These are phyloP conservation scores for Fusarium pininemorale DNA, from an alignment of 2,329 filamentous ascomycete species.

Conservation along the genomic window DNA sequence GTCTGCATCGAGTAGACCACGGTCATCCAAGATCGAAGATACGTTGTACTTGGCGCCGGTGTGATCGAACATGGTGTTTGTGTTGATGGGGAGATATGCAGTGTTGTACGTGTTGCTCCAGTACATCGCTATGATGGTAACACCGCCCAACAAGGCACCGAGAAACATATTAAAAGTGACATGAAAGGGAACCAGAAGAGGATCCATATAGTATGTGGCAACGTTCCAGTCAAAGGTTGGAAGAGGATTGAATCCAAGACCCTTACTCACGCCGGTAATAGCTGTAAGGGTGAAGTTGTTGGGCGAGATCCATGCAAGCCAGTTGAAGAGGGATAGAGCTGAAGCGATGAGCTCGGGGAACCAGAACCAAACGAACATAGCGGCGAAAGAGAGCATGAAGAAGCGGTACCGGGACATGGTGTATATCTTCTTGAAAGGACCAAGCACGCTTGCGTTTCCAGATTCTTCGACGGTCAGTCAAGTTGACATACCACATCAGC, in stretches of 20 bases:
- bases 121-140: conserved; percentile 55
- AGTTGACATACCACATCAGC: accelerated
- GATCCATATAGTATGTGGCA: conserved; percentile 32
- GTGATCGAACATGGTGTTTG: conserved; percentile 56
- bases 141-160: conserved; percentile 47
- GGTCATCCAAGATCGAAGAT: conserved; percentile 53
- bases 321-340: conserved; percentile 55
- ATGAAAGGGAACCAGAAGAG: conserved; percentile 51
- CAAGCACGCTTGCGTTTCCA: conserved; percentile 14
- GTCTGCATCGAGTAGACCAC: conserved; percentile 45
- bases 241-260: conserved; percentile 59
- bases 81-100: conserved; percentile 60
- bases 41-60: conserved; percentile 53
- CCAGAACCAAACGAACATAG: conserved; percentile 41
- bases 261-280: conserved; percentile 53
- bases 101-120: conserved; percentile 56
- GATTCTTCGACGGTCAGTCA: neutral
- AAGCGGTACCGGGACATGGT: conserved; percentile 35
- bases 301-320: conserved; percentile 65
- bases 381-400: conserved; percentile 25
- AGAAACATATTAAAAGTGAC: conserved; percentile 49
- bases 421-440: conserved; percentile 32
- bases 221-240: conserved; percentile 62
- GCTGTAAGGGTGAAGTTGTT: conserved; percentile 52
- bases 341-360: conserved; percentile 34